Evolutionary conservation across 768 basidiomycete species (phyloP).

Genomic region (Lactarius vividus): DNA sequence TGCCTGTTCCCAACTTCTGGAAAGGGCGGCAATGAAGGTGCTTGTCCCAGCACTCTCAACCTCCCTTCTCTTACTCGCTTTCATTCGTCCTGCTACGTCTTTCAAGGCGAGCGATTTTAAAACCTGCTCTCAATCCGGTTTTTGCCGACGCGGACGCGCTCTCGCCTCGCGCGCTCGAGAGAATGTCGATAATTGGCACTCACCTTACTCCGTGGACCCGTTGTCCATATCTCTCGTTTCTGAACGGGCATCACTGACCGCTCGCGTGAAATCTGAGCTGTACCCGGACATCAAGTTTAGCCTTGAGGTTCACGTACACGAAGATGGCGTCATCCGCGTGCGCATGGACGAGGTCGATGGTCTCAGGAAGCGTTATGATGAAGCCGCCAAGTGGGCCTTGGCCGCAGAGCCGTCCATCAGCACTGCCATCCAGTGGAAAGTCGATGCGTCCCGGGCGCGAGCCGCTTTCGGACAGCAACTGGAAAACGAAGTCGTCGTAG

Average conservation of each 20-base stretch:
- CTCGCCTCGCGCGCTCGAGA: slow-evolving; percentile 71
- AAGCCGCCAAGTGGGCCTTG: slow-evolving; percentile 88
- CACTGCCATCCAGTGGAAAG: slow-evolving; percentile 58
- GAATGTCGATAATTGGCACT: slow-evolving; percentile 61
- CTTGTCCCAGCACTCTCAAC: slow-evolving; percentile 11
- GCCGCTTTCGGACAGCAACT: slow-evolving; percentile 65
- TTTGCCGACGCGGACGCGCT: slow-evolving; percentile 89
- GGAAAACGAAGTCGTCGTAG: slow-evolving; percentile 63
- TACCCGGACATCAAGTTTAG: slow-evolving; percentile 83
- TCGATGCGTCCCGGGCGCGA: slow-evolving; percentile 60
- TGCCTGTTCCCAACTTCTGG: neutral
- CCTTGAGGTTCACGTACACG: slow-evolving; percentile 79
- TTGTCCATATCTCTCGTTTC: slow-evolving; percentile 51
- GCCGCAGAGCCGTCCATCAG: slow-evolving; percentile 66
- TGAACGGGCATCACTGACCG: slow-evolving; percentile 62
- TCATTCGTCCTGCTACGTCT: slow-evolving; percentile 42
- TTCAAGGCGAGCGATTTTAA: slow-evolving; percentile 90
- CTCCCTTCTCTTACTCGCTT: slow-evolving; percentile 35
- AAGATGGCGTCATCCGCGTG: slow-evolving; percentile 87
- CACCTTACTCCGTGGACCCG: slow-evolving; percentile 79
- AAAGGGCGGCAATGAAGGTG: slow-evolving; percentile 27
- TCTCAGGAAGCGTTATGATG: slow-evolving; percentile 83
- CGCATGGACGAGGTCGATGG: slow-evolving; percentile 87
- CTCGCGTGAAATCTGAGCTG: slow-evolving; percentile 72
- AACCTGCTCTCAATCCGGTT: slow-evolving; percentile 89